A percentile compares a stretch with the other conserved stretches of the same genome.
Conservation (phyloP, 306 rosid species). For the Lathyrus aphaca region DNA sequence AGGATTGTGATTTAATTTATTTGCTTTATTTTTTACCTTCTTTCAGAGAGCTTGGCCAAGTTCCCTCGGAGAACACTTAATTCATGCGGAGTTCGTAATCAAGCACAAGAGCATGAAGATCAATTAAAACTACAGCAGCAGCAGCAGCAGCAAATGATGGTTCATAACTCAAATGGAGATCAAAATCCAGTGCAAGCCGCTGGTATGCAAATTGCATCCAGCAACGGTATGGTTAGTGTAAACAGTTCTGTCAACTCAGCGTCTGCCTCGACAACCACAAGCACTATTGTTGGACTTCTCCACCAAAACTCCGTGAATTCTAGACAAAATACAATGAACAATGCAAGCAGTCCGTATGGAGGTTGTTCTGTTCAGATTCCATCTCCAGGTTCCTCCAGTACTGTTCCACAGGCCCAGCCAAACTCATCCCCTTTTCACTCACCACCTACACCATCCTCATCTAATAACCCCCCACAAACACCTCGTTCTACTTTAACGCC, state of each 20-base stretch:
- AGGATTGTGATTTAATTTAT: constrained; percentile 8
- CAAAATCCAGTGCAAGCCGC: constrained; percentile 62
- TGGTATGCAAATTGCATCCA: constrained; percentile 65
- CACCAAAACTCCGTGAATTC: constrained; percentile 96
- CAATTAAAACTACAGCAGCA: constrained; percentile 63
- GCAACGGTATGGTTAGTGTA: constrained; percentile 79
- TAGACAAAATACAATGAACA: constrained; percentile 75
- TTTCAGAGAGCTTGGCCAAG: constrained; percentile 85
- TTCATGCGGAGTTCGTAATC: constrained; percentile 69
- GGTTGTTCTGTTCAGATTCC: constrained; percentile 86
- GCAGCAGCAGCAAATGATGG: constrained; percentile 54
- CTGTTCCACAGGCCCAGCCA: constrained; percentile 67
- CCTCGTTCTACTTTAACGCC: constrained; percentile 64
- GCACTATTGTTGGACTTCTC: constrained; percentile 95
- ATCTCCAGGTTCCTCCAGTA: constrained; percentile 84
- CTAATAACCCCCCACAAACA: constrained; percentile 74
- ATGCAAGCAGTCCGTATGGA: constrained; percentile 86
- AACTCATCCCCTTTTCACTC: constrained; percentile 77
- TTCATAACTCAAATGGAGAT: constrained; percentile 62
- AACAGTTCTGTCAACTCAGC: constrained; percentile 67
- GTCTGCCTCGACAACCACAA: constrained; percentile 74
- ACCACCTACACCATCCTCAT: constrained; percentile 77
- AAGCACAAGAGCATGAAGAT: constrained; percentile 71
- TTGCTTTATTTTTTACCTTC: constrained; percentile 25
- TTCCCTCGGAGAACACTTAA: constrained; percentile 80